A percentile compares a stretch with the other conserved stretches of the same genome.
Evolutionary conservation across 163 green algal species (phyloP).

Genomic region (Prototheca wickerhamii): DNA sequence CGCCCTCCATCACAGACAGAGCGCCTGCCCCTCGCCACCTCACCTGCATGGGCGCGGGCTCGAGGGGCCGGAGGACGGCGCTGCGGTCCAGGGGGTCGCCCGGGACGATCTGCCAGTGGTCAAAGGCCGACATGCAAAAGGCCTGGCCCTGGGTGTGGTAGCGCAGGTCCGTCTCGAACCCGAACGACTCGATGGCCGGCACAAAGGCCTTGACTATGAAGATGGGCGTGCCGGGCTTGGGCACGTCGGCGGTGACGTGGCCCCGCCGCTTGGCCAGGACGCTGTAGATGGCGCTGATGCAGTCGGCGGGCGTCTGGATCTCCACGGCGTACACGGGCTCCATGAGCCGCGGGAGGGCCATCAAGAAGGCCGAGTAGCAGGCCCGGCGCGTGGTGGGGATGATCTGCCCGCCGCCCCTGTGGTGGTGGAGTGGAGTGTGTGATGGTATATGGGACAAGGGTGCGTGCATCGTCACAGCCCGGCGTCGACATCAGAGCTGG

Average conservation of each 20-base stretch:
- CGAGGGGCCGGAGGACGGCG: constrained; percentile 85
- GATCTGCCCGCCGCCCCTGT: constrained; percentile 78
- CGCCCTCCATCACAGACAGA: background rate
- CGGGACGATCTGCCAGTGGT: constrained; percentile 96
- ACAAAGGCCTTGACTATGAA: constrained; percentile 93
- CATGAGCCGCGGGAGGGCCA: constrained; percentile 94
- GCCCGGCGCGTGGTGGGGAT: constrained; percentile 90
- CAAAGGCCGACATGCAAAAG: constrained; percentile 91
- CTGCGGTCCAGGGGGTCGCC: constrained; percentile 90
- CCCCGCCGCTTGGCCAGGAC: constrained; percentile 88
- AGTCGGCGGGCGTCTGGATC: constrained; percentile 93
- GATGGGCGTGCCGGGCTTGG: constrained; percentile 91
- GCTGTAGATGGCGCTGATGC: constrained; percentile 94
- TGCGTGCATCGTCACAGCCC: no score
- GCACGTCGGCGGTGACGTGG: constrained; percentile 87
- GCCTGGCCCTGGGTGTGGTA: constrained; percentile 96
- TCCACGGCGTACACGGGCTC: constrained; percentile 96
- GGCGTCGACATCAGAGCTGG: no score
- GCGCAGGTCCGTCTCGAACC: constrained; percentile 96
- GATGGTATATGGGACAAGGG: background rate
- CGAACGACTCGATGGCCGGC: constrained; percentile 92
- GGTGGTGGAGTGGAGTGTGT: no score
- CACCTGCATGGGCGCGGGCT: constrained; percentile 76
- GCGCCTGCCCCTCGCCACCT: constrained; percentile 22
- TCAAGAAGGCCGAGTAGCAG: constrained; percentile 92